phyloP scores from a whole-genome alignment of 2,329 filamentous ascomycete genomes.

The Sclerotinia nivalis region DNA sequence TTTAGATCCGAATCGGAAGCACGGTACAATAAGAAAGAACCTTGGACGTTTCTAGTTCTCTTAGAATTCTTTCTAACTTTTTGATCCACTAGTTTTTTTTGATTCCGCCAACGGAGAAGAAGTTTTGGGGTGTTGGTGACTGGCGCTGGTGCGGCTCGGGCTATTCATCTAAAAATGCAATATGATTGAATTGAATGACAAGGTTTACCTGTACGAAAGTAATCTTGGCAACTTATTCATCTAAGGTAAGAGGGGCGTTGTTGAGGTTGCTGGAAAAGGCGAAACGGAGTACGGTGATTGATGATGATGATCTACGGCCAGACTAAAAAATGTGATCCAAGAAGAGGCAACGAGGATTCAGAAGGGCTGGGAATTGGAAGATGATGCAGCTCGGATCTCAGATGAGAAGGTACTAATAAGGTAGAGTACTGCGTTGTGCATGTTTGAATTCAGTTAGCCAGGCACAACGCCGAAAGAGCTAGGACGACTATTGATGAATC shows the following conservation, averaged over 20 bases:
- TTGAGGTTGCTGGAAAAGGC: not conserved
- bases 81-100: slow-evolving; percentile 16
- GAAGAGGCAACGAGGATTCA: not conserved
- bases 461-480: not conserved
- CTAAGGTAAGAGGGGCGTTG: not conserved
- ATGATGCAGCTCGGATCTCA: slow-evolving; percentile 14
- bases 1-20: slow-evolving; percentile 17
- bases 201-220: not conserved
- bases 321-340: too few relatives aligned
- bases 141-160: slow-evolving; percentile 25
- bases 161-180: slow-evolving; percentile 12
- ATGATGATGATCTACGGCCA: not conserved
- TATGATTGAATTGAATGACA: slow-evolving; percentile 15
- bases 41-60: slow-evolving; percentile 7
- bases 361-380: slow-evolving; percentile 11
- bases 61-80: not conserved
- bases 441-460: slow-evolving; percentile 9
- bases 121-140: slow-evolving; percentile 16
- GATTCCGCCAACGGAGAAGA: slow-evolving; percentile 3
- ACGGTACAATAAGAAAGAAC: slow-evolving; percentile 6
- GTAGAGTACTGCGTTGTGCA: not conserved
- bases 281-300: not conserved
- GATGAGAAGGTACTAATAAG: not conserved
- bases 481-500: slow-evolving; percentile 1
- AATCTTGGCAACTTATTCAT: slow-evolving; percentile 5